Evolutionary conservation across 306 rosid genomes (phyloP), one percentile per base, ranked within the genome.

Genomic region (Rosa persica): DNA sequence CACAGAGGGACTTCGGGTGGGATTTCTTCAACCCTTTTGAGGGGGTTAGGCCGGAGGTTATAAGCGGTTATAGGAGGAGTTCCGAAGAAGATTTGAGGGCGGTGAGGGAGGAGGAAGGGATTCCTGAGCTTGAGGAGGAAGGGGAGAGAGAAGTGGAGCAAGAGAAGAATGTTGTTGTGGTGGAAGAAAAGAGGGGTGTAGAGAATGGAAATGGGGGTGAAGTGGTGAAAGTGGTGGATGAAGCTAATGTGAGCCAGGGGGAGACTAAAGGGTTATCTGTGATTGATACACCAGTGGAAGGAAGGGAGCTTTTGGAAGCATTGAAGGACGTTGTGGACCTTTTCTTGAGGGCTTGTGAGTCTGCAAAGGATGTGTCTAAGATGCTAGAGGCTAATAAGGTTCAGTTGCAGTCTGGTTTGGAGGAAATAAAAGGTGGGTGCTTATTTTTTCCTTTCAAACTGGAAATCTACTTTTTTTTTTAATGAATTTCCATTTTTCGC

Each of bases 101-200:
- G 38, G 99, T 95, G 87, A 93, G 98, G 83, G 96, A 93, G 83
- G 93, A 96, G 78, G 99, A 96, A 80, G 99, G 99, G 82, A 95
- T 95, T 79, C 98, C 99, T 16, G 99, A 95, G 85, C 86, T 95
- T 0, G 98, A 93, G 81, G 99, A 95, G 82, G 98, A 83, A 76
- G 91, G 79, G 17, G 88, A 78, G 64, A 83, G 87, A 67, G 89
- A 77, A 74, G 85, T 77, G 49, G 86, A 83, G 61, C 36, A 83
- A 82, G 87, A 77, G 49, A 76, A 83, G 52, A 88, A 86, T 74
- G 90, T 74, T 34, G 76, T 71, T 46, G 80, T 58, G 80, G 82
- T 70, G 76, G 93, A 86, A 49, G 92, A 86, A 67, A 84, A 80
- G 17, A 85, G 72, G 60, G 88, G 68, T 44, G 76, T 3, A 11